phyloP scores from a whole-genome alignment of 78 protist species.

The Dictyostelium discoideum region dicty_2.7 NC_007088.5:2944501-2945000 shows the following conservation, averaged over 20 bases:
- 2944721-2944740: neutral
- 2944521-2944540: slow-evolving; percentile 60
- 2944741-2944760: neutral
- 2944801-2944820: slow-evolving; percentile 10
- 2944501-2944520: slow-evolving; percentile 2
- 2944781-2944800: neutral
- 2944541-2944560: slow-evolving; percentile 3
- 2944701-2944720: slow-evolving; percentile 24
- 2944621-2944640: slow-evolving; percentile 48
- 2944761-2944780: neutral
- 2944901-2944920: slow-evolving; percentile 15
- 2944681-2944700: slow-evolving; percentile 46
- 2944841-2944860: neutral
- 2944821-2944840: slow-evolving; percentile 19
- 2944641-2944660: slow-evolving; percentile 27
- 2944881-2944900: slow-evolving; percentile 1
- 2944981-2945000: slow-evolving; percentile 25
- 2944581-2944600: slow-evolving; percentile 32
- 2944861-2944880: slow-evolving; percentile 16
- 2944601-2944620: neutral
- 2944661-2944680: neutral
- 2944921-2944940: slow-evolving; percentile 22
- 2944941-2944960: slow-evolving; percentile 27
- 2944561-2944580: neutral
- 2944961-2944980: slow-evolving; percentile 51